Evolutionary conservation across 176 grass and related monocot genomes (phyloP), one percentile per base, ranked within the genome.

Genomic region (Microstegium vimineum): DNA sequence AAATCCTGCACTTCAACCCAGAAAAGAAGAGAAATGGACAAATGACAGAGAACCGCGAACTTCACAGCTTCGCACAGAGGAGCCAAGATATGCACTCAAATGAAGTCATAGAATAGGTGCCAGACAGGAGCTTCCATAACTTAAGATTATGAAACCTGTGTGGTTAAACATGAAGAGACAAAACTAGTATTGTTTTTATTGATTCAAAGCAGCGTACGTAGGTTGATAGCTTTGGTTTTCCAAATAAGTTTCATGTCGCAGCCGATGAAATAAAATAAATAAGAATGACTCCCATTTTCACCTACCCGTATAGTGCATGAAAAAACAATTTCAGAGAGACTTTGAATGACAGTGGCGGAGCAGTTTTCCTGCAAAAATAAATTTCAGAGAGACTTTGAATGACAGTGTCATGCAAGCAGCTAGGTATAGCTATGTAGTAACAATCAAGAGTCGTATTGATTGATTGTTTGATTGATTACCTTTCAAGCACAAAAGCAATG

Each of bases 271-370:
- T 15, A 5, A 49, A 63, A 49, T n/a, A 67, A 69, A 41, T 27
- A 70, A 57, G 37, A 63, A 62, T 22, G 25, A 46, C 23, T 75
- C 18, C 28, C 27, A 70, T 2, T 27, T 45, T 36, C 64, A 76
- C 84, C 11, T 75, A 88, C 90, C 82, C 90, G 26, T 77, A 71
- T 28, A 91, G 78, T 7, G 85, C 56, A 54, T 78, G 82, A 27
- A 78, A 40, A 70, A 91, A 91, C 37, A 88, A 33, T 68, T 88
- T 85, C n/a, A 88, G 69, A n/a, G 40, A 68, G 8, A 78, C n/a
- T 28, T 42, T 82, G 46, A 68, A 68, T 32, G 81, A 52, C 36
- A 91, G 57, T 5, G 71, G 76, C 18, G 89, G 81, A 73, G 85
- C 76, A 49, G 43, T 84, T 73, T 91, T 87, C 77, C 89, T 91